A percentile compares a stretch with the other conserved stretches of the same genome.
phyloP scores from a whole-genome alignment of 139 green algal species.

The Chlorella sp. region DNA sequence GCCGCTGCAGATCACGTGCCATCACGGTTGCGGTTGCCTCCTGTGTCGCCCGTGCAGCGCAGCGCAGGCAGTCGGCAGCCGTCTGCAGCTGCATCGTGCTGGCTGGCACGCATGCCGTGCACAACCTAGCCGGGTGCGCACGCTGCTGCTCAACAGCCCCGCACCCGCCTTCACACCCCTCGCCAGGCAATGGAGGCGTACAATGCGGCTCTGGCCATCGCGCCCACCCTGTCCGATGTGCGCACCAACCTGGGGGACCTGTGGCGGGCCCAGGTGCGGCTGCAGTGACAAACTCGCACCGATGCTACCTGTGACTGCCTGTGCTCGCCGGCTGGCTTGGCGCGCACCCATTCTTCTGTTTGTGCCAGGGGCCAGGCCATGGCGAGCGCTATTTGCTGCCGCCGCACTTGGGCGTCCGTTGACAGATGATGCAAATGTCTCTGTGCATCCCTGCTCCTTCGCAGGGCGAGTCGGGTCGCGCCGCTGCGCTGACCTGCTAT shows the following conservation, averaged over 20 bases:
- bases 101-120: background rate
- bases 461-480: conserved; percentile 38
- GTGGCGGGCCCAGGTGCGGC: conserved; percentile 61
- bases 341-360: too few relatives aligned
- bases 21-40: too few relatives aligned
- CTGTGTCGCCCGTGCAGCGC: too few relatives aligned
- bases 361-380: too few relatives aligned
- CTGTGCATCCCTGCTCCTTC: too few relatives aligned
- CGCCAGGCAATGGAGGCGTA: conserved; percentile 75
- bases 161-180: background rate
- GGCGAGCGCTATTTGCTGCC: background rate
- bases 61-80: too few relatives aligned
- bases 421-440: background rate
- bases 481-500: conserved; percentile 74
- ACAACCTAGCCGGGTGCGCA: background rate
- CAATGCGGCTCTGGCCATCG: conserved; percentile 57
- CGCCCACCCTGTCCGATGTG: conserved; percentile 70
- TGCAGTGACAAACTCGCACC: too few relatives aligned
- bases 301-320: too few relatives aligned
- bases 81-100: too few relatives aligned
- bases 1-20: too few relatives aligned
- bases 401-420: background rate
- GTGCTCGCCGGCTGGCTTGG: too few relatives aligned
- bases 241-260: conserved; percentile 86
- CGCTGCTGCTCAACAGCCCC: background rate